phyloP scores from a whole-genome alignment of 257 asterid genomes.

The Ligustrum vulgare region DNA sequence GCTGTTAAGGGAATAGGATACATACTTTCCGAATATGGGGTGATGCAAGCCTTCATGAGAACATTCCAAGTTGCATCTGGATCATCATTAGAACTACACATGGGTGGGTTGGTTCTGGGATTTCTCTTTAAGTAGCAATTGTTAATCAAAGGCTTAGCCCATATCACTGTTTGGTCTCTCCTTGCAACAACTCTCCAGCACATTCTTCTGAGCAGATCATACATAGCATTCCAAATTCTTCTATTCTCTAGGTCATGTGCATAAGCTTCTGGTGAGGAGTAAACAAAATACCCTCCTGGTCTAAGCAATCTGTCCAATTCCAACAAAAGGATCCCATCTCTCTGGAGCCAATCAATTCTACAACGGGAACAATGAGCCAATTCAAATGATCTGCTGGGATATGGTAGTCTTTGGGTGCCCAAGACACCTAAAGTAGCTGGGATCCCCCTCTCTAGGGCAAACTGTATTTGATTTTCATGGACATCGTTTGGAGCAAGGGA shows the following conservation, averaged over 20 bases:
- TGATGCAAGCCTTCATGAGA: slow-evolving; percentile 85
- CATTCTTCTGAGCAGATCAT: slow-evolving; percentile 71
- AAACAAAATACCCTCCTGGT: slow-evolving; percentile 93
- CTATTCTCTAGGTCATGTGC: slow-evolving; percentile 77
- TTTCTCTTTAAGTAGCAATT: slow-evolving; percentile 69
- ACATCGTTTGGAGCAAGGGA: slow-evolving; percentile 95
- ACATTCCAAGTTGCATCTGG: slow-evolving; percentile 86
- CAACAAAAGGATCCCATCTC: slow-evolving; percentile 84
- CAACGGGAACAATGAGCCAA: slow-evolving; percentile 94
- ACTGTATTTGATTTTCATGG: slow-evolving; percentile 96
- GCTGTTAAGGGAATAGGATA: slow-evolving; percentile 14
- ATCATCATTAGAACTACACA: slow-evolving; percentile 77
- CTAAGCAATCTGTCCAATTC: slow-evolving; percentile 90
- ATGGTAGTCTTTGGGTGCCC: slow-evolving; percentile 84
- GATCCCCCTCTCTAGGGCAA: slow-evolving; percentile 92
- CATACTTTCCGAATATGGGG: slow-evolving; percentile 77
- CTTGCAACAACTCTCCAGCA: slow-evolving; percentile 89
- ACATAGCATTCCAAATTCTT: slow-evolving; percentile 81
- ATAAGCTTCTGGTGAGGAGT: slow-evolving; percentile 94
- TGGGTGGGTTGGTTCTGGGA: slow-evolving; percentile 58
- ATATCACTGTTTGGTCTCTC: slow-evolving; percentile 82
- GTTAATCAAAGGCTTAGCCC: slow-evolving; percentile 88
- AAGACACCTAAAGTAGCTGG: slow-evolving; percentile 87
- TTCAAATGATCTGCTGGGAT: slow-evolving; percentile 94
- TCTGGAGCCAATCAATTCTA: slow-evolving; percentile 95